phyloP scores from a whole-genome alignment of 352 stramenopile genomes.

The Thraustochytrium sp. region DNA sequence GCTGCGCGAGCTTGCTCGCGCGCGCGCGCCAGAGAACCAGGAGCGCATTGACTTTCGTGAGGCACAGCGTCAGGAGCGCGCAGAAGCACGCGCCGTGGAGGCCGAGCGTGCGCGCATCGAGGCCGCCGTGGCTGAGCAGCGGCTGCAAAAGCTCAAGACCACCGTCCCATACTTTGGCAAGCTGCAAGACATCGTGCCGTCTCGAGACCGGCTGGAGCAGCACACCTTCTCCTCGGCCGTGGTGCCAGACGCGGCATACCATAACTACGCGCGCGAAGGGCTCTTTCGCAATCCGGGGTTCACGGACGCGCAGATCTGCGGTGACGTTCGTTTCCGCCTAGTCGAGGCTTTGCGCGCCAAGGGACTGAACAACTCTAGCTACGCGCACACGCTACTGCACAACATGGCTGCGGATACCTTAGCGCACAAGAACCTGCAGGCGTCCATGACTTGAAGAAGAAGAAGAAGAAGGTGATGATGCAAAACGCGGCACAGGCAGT shows the following conservation, averaged over 20 bases:
- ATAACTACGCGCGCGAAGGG: background rate
- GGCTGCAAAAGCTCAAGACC: background rate
- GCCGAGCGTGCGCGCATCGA: background rate
- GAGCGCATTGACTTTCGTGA: constrained; percentile 5
- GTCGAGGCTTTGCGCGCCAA: constrained; percentile 5
- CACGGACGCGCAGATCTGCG: background rate
- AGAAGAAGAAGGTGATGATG: too few relatives aligned
- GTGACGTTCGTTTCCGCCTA: constrained; percentile 2
- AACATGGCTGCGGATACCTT: background rate
- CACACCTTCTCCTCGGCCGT: constrained; percentile 27
- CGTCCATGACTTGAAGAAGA: too few relatives aligned
- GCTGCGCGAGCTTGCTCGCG: background rate
- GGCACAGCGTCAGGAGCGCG: background rate
- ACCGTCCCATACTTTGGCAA: constrained; percentile 4
- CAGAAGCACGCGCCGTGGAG: background rate
- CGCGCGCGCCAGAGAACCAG: background rate
- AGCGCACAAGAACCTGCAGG: background rate
- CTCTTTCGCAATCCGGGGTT: constrained; percentile 26
- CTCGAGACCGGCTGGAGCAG: background rate
- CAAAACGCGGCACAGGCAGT: too few relatives aligned
- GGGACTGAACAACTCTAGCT: constrained; percentile 12
- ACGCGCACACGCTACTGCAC: background rate
- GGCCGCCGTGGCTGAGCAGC: background rate
- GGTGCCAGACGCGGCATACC: constrained; percentile 26
- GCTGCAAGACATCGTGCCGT: constrained; percentile 6